Base-by-base conservation (phyloP, 495 filamentous ascomycete genomes). In the Trichodelitschia bisporula region DNA sequence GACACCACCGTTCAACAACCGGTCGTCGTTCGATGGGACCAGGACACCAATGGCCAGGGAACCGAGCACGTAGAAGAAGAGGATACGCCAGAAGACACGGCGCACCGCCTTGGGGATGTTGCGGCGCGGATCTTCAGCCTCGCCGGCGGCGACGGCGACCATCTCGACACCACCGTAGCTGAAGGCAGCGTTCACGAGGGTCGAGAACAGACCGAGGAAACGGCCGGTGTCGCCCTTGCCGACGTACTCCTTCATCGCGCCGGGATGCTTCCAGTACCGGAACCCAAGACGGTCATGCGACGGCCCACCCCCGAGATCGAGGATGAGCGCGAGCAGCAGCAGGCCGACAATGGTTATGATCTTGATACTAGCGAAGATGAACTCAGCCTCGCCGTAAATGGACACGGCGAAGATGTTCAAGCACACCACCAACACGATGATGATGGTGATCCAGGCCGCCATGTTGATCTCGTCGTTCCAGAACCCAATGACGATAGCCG, bases 301-400 rank as follows among this genome's bases (percentile, higher is more conserved):
- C 0, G 62, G 53, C 1, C 66, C 61, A 4, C 62, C 71, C 9
- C 72, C 72, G 14, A 64, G 55, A 40, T 69, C 61, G 32, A 70
- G 59, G 32, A 75, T 64, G 38, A 79, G 58, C n/a, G 67, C 65
- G 32, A 77, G 54, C 23, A 76, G 48, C 42, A 76, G 59, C 17
- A 79, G 56, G 2, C 67, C 66, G 23, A 69, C 45, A 29, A 77
- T 68, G 16, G 68, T 63, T 20, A 66, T 49, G 11, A 77, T 57
- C 45, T 77, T 75, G 40, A 73, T 53, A 26, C 54, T 40, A 8
- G 62, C 66, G 29, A 68, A 67, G 13, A 49, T 53, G 37, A 69
- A 70, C 46, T 69, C 66, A 8, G 64, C 58, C 41, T 71, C 66
- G 28, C 66, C 66, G 36, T 68, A 71, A 29, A 45, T 44, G 3